Evolutionary conservation across 306 rosid species (phyloP), one percentile per base, ranked within the genome.

Genomic region (barrel medic (Medicago truncatula)): DNA sequence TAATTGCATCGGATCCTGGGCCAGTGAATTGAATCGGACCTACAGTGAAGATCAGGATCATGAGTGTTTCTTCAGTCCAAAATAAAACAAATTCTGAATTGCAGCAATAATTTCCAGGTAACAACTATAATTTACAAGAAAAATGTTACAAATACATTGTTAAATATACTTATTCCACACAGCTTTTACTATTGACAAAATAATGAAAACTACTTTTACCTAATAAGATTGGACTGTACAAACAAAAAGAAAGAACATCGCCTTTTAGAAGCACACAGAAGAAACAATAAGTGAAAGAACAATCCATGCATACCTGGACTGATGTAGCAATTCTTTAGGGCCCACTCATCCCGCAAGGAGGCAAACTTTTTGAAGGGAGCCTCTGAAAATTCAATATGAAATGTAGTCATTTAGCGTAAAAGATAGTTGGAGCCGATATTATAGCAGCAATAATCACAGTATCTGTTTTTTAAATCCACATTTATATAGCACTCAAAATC

Each of bases 21-120:
- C 98, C 99, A 21, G 74, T 78, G 78, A 96, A 96, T 76, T 96
- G 99, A 84, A 96, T 85, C 34, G 99, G 99, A 78, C 99, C 99
- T 92, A 86, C 74, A 75, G 15, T 46, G 18, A 43, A 74, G 70
- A 61, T 14, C 28, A 77, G 34, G 23, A 56, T 62, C 23, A 67
- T 60, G 36, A 52, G 43, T 3, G 53, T 65, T 73, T 36, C 21
- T 54, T 39, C 77, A 73, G 59, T 70, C 70, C 38, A 77, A 66
- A 40, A 66, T 66, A 6, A n/a, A 68, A 56, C 20, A 57, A 18
- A 50, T 65, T 41, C 8, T 31, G 38, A 69, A 57, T n/a, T 53
- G 8, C 18, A 14, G 31, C 59, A 72, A 38, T 62, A 44, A 18
- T 70, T 39, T 67, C 39, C 43, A 40, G 49, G 58, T 11, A 64